Evolutionary conservation across 2,329 filamentous ascomycete genomes (phyloP).

Genomic region (Basipetospora sp.): DNA sequence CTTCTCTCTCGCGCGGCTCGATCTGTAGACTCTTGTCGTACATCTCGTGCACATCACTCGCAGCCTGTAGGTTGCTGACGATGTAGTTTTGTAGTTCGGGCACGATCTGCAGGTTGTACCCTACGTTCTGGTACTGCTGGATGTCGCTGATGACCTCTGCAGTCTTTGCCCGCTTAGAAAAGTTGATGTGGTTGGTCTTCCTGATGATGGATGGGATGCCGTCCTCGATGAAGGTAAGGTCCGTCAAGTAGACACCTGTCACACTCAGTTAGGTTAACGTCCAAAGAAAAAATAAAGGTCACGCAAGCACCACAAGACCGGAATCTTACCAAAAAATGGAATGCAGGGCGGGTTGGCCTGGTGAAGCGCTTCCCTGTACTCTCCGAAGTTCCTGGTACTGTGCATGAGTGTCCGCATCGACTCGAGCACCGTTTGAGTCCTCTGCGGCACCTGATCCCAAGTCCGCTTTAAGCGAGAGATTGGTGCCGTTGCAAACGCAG

Average conservation of each 20-base stretch:
- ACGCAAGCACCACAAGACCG: background rate
- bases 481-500: conserved; percentile 81
- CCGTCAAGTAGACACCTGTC: conserved; percentile 86
- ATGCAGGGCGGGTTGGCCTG: conserved; percentile 92
- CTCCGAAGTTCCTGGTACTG: conserved; percentile 93
- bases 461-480: conserved; percentile 88
- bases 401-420: conserved; percentile 90
- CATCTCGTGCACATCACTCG: conserved; percentile 96
- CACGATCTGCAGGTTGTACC: conserved; percentile 82
- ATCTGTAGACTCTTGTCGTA: conserved; percentile 91
- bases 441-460: conserved; percentile 83
- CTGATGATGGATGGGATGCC: conserved; percentile 94
- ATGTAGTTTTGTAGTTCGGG: conserved; percentile 93
- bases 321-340: conserved; percentile 74
- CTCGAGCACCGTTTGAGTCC: conserved; percentile 67
- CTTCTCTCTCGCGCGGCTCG: conserved; percentile 88
- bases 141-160: conserved; percentile 97
- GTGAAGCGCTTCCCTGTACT: conserved; percentile 87
- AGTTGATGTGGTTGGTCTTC: conserved; percentile 94
- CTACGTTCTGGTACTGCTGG: conserved; percentile 94
- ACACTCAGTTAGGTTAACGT: background rate
- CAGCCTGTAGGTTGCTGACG: conserved; percentile 84
- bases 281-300: no score
- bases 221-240: conserved; percentile 96
- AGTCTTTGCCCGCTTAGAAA: conserved; percentile 93